Percentiles rank a stretch among this genome's conserved stretches.
These are phyloP conservation scores for Saturnispora dispora DNA, from an alignment of 805 yeast genomes.

Conservation along the genomic window DNA sequence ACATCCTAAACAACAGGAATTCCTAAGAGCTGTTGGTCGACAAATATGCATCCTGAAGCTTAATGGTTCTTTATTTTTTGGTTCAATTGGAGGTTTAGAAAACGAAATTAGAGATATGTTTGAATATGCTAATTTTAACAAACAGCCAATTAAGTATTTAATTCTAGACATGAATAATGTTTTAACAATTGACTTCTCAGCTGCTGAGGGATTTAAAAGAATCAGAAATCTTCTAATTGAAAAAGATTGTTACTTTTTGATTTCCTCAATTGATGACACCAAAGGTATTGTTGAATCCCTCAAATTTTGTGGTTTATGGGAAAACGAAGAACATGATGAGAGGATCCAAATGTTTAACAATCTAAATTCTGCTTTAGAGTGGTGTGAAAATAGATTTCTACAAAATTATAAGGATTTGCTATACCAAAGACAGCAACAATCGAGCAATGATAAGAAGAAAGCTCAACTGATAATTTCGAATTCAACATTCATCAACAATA, in stretches of 20 bases:
- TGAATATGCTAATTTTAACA: slow-evolving; percentile 41
- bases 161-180: slow-evolving; percentile 82
- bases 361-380: slow-evolving; percentile 82
- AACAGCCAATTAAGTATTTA: slow-evolving; percentile 65
- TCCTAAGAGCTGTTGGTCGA: slow-evolving; percentile 75
- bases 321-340: slow-evolving; percentile 35
- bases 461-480: slow-evolving; percentile 10
- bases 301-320: slow-evolving; percentile 77
- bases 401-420: slow-evolving; percentile 41
- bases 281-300: slow-evolving; percentile 63
- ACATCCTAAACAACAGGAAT: slow-evolving; percentile 82
- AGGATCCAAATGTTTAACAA: slow-evolving; percentile 60
- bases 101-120: slow-evolving; percentile 56
- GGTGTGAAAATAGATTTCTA: slow-evolving; percentile 92
- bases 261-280: slow-evolving; percentile 66
- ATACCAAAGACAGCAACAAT: background rate
- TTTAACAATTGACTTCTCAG: slow-evolving; percentile 78
- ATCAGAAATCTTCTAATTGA: slow-evolving; percentile 69
- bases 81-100: slow-evolving; percentile 91
- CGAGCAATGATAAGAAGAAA: slow-evolving; percentile 9
- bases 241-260: slow-evolving; percentile 58
- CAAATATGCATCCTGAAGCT: slow-evolving; percentile 83
- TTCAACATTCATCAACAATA: slow-evolving; percentile 7
- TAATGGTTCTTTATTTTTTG: slow-evolving; percentile 86
- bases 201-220: slow-evolving; percentile 90